Conservation (phyloP, 768 basidiomycete species). For the Lentinus brumalis region DNA sequence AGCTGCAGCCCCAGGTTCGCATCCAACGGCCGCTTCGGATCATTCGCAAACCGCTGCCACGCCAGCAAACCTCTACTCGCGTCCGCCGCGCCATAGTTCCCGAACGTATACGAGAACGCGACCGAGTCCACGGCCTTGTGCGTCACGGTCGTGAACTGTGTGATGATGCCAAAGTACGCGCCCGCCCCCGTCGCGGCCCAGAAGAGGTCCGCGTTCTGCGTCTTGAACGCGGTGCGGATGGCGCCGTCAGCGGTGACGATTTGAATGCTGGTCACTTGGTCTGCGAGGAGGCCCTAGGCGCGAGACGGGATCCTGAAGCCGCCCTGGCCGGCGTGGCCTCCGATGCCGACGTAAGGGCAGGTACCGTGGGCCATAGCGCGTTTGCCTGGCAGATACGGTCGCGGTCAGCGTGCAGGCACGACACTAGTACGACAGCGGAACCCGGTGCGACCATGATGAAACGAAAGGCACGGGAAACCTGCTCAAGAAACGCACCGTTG, state of each 20-base stretch:
- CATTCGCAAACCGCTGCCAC: conserved; percentile 3
- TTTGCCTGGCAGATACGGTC: neutral
- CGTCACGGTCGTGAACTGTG: neutral
- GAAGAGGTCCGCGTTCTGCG: neutral
- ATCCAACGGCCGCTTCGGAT: neutral
- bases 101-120: conserved; percentile 6
- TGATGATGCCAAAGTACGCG: conserved; percentile 4
- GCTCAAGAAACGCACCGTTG: neutral
- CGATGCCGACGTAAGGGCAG: neutral
- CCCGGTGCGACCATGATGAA: too few relatives aligned
- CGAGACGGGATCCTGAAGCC: neutral
- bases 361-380: conserved; percentile 1
- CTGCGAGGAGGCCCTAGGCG: neutral
- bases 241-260: neutral
- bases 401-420: too few relatives aligned
- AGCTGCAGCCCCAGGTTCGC: neutral
- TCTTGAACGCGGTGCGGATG: neutral
- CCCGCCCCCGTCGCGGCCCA: conserved; percentile 6
- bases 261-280: neutral
- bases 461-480: neutral
- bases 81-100: neutral
- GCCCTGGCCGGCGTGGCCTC: conserved; percentile 1
- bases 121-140: neutral
- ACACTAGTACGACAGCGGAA: too few relatives aligned
- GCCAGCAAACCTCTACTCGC: conserved; percentile 1